phyloP scores from a whole-genome alignment of 805 yeast genomes.

The Pichia heedii region DNA sequence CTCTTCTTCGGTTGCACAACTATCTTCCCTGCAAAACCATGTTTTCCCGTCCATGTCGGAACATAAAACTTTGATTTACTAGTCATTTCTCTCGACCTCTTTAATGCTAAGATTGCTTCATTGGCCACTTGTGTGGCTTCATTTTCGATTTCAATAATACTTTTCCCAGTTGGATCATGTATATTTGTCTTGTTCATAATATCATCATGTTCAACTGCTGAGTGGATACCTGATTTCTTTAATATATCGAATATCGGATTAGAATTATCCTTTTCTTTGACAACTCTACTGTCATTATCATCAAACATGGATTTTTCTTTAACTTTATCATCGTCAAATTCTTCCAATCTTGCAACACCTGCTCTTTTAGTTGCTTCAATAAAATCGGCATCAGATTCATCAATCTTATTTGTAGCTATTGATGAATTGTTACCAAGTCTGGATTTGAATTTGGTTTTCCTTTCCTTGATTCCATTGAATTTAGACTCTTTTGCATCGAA shows the following conservation, averaged over 20 bases:
- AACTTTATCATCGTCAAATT: slow-evolving; percentile 32
- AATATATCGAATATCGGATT: slow-evolving; percentile 70
- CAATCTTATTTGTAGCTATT: not conserved
- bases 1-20: not conserved
- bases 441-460: slow-evolving; percentile 26
- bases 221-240: slow-evolving; percentile 54
- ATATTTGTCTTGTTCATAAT: slow-evolving; percentile 38
- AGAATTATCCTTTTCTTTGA: slow-evolving; percentile 38
- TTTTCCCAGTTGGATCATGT: slow-evolving; percentile 34
- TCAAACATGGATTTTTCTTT: slow-evolving; percentile 11
- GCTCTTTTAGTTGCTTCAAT: slow-evolving; percentile 49
- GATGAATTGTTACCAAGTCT: slow-evolving; percentile 9
- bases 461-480: slow-evolving; percentile 25
- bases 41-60: slow-evolving; percentile 95
- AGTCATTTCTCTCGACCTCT: slow-evolving; percentile 50
- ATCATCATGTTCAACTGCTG: slow-evolving; percentile 71
- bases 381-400: slow-evolving; percentile 63
- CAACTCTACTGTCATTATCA: slow-evolving; percentile 11
- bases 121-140: slow-evolving; percentile 55
- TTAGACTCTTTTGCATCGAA: slow-evolving; percentile 42
- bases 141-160: slow-evolving; percentile 43
- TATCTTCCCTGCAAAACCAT: slow-evolving; percentile 69
- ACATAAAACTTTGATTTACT: slow-evolving; percentile 50
- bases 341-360: slow-evolving; percentile 70
- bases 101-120: slow-evolving; percentile 54